Base-by-base conservation (phyloP, 2,329 filamentous ascomycete genomes). In the Xylaria sp. region DNA sequence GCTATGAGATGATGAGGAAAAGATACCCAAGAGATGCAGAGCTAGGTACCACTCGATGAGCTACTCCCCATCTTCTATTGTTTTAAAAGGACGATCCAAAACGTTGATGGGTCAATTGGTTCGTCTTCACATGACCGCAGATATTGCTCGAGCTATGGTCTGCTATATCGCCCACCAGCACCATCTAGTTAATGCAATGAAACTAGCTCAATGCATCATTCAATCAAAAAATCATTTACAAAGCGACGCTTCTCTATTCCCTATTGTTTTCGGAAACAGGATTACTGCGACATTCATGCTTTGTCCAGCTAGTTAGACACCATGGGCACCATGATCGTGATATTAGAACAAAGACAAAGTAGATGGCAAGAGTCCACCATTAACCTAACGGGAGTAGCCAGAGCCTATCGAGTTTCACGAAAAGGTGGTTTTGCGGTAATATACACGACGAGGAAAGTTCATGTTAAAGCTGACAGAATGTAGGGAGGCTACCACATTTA, bases 231-330 rank as follows among this genome's bases (percentile, higher is more conserved):
- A 42, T 38, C 11, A 44, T 61, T 53, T 33, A 73, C 69, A 74
- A 73, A 75, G 69, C 65, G 29, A 31, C 61, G 47, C 39, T 61
- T 47, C 27, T 59, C 29, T 36, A n/a, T 49, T 65, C 44, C 50
- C 49, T 66, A 73, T 76, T 76, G 73, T 75, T 74, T 74, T 45
- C 73, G 74, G 73, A 74, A 74, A 56, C 25, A 27, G 20, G 29
- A 58, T 36, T 39, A 47, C 51, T 62, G 36, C 53, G 65, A 55
- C 45, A 59, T 67, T 58, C 33, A 58, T 45, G 42, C 73, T 76
- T 75, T 75, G 71, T 76, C 45, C 22, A 27, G 17, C 45, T 25
- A 27, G 17, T 45, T 55, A 68, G 65, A 69, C 61, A 60, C 64
- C 65, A 69, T 68, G 54, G 60, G 39, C 31, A 47, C 59, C 15